Percentiles rank a stretch among this genome's conserved stretches.
Evolutionary conservation across 176 grass and related monocot genomes (phyloP).

Genomic region (Eremochloa ophiuroides): DNA sequence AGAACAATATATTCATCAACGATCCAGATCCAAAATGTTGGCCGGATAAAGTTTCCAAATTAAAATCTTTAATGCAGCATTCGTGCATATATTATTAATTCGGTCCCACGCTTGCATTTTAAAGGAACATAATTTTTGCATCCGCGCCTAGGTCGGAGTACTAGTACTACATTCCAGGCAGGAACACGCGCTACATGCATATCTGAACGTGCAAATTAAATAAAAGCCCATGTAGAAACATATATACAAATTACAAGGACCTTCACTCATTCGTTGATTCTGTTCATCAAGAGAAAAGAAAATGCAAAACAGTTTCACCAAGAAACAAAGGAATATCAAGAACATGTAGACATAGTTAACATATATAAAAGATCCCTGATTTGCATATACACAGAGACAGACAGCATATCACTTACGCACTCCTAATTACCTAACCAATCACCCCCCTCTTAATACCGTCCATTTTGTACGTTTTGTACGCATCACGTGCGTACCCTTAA

Average conservation of each 20-base stretch:
- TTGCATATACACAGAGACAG: constrained; percentile 22
- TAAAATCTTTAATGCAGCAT: background rate
- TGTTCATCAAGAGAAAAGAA: background rate
- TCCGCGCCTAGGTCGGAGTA: too few relatives aligned
- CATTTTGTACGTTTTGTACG: background rate
- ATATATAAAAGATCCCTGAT: constrained; percentile 4
- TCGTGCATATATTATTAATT: background rate
- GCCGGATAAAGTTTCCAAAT: too few relatives aligned
- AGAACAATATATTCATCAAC: background rate
- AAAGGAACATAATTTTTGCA: background rate
- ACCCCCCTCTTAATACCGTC: too few relatives aligned
- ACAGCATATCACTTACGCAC: background rate
- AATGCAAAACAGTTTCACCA: background rate
- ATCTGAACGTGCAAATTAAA: background rate
- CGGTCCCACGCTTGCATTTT: too few relatives aligned
- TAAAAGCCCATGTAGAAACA: too few relatives aligned
- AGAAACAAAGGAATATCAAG: background rate
- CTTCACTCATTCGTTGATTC: background rate
- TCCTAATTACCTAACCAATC: background rate
- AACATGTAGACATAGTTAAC: background rate
- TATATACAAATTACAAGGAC: background rate
- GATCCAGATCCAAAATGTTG: background rate
- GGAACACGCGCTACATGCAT: too few relatives aligned
- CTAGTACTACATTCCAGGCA: background rate
- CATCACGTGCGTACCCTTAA: background rate